Conservation (phyloP, 148 eudicot species). For the Vaccinium macrocarpon region DNA sequence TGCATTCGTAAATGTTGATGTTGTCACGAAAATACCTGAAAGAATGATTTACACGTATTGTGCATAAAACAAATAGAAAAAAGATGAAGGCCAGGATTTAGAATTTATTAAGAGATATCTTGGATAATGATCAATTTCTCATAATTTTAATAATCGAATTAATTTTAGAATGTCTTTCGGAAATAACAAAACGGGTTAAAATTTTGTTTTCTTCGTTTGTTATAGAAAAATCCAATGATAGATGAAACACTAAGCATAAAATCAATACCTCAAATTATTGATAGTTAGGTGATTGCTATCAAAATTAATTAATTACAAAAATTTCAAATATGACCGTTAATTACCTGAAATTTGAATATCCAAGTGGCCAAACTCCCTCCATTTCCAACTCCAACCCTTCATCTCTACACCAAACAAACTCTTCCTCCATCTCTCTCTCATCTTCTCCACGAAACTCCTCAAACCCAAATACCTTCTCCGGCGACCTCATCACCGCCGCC, state of each 20-base stretch:
- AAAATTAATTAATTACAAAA: background rate
- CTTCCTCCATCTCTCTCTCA: conserved; percentile 50
- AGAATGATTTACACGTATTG: too few species aligned
- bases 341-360: conserved; percentile 80
- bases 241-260: background rate
- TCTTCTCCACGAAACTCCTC: conserved; percentile 56
- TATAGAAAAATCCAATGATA: background rate
- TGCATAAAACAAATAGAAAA: background rate
- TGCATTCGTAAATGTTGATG: background rate
- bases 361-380: conserved; percentile 67
- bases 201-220: too few species aligned
- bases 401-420: conserved; percentile 66
- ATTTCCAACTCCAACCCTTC: conserved; percentile 40
- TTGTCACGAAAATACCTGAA: background rate
- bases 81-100: background rate
- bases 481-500: conserved; percentile 35
- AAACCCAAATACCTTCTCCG: conserved; percentile 52
- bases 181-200: background rate
- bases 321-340: conserved; percentile 16
- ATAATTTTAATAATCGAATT: background rate
- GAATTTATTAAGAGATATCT: background rate
- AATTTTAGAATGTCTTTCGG: background rate
- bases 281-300: background rate
- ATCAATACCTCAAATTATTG: background rate
- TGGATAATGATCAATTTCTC: background rate